Evolutionary conservation across 1,139 yeast genomes (phyloP).

Genomic region (Eremothecium gossypii): DNA sequence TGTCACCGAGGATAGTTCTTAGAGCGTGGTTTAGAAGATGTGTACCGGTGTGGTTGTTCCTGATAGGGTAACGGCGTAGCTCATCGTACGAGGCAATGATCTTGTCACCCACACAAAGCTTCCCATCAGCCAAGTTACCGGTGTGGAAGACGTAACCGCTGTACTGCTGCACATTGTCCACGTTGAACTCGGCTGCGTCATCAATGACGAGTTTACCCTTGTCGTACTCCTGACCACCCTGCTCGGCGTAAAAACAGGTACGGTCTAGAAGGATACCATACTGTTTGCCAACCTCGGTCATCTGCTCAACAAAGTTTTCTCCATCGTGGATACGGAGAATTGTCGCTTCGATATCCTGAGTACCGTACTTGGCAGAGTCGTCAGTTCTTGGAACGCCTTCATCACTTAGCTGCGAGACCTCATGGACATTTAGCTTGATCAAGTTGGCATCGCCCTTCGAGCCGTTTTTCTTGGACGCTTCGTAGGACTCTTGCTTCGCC

Average conservation of each 20-base stretch:
- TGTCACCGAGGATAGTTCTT: constrained; percentile 76
- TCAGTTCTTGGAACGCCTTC: constrained; percentile 69
- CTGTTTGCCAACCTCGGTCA: constrained; percentile 42
- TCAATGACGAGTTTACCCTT: constrained; percentile 89
- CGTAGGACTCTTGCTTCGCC: constrained; percentile 81
- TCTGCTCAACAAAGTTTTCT: constrained; percentile 44
- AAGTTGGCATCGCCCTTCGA: constrained; percentile 48
- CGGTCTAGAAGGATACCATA: constrained; percentile 76
- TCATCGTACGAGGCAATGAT: constrained; percentile 88
- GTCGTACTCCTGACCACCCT: constrained; percentile 98
- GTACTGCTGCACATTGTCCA: constrained; percentile 82
- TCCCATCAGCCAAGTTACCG: constrained; percentile 74
- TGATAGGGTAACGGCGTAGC: constrained; percentile 90
- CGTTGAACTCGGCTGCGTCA: constrained; percentile 78
- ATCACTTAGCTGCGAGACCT: constrained; percentile 56
- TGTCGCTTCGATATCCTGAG: constrained; percentile 51
- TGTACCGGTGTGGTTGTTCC: constrained; percentile 97
- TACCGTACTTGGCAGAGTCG: constrained; percentile 66
- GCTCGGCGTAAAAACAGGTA: constrained; percentile 95
- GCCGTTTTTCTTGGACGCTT: constrained; percentile 89
- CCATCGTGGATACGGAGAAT: constrained; percentile 70
- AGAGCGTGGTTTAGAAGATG: constrained; percentile 87
- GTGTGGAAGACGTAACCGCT: constrained; percentile 96
- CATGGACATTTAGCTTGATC: constrained; percentile 83
- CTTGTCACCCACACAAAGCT: constrained; percentile 52